Evolutionary conservation across 75 land plant species (phyloP).

Genomic region (Pinus albicaulis): DNA sequence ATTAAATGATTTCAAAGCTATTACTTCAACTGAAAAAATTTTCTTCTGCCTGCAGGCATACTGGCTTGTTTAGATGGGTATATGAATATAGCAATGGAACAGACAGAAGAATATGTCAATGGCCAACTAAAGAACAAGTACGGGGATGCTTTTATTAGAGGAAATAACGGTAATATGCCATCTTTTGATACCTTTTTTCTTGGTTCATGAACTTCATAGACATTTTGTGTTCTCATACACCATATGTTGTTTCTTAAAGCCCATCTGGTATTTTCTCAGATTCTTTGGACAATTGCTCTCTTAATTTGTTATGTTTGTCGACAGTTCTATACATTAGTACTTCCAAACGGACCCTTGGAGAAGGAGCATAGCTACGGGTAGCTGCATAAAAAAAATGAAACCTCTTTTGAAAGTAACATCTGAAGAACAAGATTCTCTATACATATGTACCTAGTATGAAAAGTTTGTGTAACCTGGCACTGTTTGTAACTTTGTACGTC

Average conservation of each 20-base stretch:
- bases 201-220: background rate
- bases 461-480: too few relatives aligned
- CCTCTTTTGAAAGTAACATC: background rate
- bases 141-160: constrained; percentile 98
- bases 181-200: background rate
- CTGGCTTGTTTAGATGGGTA: constrained; percentile 96
- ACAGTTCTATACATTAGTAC: constrained; percentile 93
- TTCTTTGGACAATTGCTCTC: background rate
- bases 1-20: too few relatives aligned
- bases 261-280: background rate
- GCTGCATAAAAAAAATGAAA: background rate
- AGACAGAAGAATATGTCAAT: constrained; percentile 98
- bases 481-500: too few relatives aligned
- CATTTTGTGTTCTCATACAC: background rate
- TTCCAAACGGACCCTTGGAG: constrained; percentile 75
- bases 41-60: constrained; percentile 53
- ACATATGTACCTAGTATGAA: too few relatives aligned
- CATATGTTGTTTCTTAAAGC: background rate
- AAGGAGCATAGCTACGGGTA: constrained; percentile 32
- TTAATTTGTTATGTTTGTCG: constrained; percentile 18
- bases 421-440: too few relatives aligned
- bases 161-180: constrained; percentile 79
- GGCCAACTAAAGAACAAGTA: constrained; percentile 98
- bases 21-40: background rate
- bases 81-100: constrained; percentile 99